Conservation (phyloP, 257 asterid genomes). For the Solanum rostratum region DNA sequence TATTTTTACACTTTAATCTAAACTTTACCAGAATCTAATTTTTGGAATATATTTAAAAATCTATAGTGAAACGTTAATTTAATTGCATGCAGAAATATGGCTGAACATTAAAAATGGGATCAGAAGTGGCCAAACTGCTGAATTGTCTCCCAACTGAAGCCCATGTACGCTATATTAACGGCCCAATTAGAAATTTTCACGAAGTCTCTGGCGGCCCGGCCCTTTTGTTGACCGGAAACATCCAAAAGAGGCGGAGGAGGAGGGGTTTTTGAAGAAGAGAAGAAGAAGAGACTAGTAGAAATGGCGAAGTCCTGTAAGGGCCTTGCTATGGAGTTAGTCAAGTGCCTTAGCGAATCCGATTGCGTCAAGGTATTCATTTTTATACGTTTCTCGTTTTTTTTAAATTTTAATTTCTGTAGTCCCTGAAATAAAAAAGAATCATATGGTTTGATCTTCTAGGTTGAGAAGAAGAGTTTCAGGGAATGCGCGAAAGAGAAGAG, state of each 20-base stretch:
- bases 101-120: neutral
- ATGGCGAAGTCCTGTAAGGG: constrained; percentile 98
- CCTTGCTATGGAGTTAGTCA: constrained; percentile 78
- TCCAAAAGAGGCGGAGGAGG: neutral
- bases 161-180: neutral
- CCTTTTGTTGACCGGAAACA: neutral
- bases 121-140: neutral
- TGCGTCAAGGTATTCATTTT: constrained; percentile 54
- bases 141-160: neutral
- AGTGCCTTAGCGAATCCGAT: constrained; percentile 89
- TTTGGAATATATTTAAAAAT: too few species aligned
- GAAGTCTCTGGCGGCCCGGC: neutral
- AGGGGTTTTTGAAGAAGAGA: neutral
- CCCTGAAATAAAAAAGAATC: neutral
- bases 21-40: too few species aligned
- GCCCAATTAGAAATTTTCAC: neutral
- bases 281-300: neutral
- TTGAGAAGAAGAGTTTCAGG: constrained; percentile 59
- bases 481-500: constrained; percentile 75
- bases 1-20: too few species aligned
- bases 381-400: neutral
- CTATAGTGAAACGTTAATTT: too few species aligned
- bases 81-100: neutral
- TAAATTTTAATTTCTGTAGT: neutral
- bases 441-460: constrained; percentile 27